Evolutionary conservation across 2,329 filamentous ascomycete genomes (phyloP).

Genomic region (Fusarium nematophilum): DNA sequence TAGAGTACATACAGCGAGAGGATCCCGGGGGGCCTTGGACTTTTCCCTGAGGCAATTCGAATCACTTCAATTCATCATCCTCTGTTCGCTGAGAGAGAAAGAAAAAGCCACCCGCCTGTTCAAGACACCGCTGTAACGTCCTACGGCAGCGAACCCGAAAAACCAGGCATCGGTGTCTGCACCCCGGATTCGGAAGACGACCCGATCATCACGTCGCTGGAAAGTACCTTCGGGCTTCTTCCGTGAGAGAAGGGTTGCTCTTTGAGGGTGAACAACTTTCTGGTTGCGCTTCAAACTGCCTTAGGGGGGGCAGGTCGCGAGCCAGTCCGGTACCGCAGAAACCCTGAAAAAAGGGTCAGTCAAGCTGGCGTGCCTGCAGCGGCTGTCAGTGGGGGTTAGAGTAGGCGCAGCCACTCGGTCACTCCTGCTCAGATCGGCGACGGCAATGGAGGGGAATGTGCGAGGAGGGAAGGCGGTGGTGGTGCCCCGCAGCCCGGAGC

Average conservation of each 20-base stretch:
- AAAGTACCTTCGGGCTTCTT: constrained; percentile 31
- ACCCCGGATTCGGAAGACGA: constrained; percentile 34
- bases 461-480: constrained; percentile 8
- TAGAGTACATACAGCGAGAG: constrained; percentile 29
- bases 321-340: constrained; percentile 24
- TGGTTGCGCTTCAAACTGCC: too few species aligned
- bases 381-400: constrained; percentile 28
- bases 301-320: too few species aligned
- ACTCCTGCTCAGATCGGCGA: constrained; percentile 43
- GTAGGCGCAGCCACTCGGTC: constrained; percentile 31
- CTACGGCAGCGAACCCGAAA: constrained; percentile 23
- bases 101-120: background rate
- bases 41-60: constrained; percentile 30
- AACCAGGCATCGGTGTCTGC: constrained; percentile 10
- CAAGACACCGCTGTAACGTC: too few species aligned
- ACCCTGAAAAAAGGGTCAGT: too few species aligned
- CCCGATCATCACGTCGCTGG: constrained; percentile 24
- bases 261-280: constrained; percentile 1
- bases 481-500: constrained; percentile 45
- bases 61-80: constrained; percentile 27
- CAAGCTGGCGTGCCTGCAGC: constrained; percentile 41
- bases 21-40: constrained; percentile 14
- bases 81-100: background rate
- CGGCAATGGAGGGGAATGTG: constrained; percentile 32
- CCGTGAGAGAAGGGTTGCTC: constrained; percentile 20